Percentiles rank a stretch among this genome's conserved stretches.
phyloP scores from a whole-genome alignment of 768 basidiomycete species.

The Gymnopilus dilepis region DNA sequence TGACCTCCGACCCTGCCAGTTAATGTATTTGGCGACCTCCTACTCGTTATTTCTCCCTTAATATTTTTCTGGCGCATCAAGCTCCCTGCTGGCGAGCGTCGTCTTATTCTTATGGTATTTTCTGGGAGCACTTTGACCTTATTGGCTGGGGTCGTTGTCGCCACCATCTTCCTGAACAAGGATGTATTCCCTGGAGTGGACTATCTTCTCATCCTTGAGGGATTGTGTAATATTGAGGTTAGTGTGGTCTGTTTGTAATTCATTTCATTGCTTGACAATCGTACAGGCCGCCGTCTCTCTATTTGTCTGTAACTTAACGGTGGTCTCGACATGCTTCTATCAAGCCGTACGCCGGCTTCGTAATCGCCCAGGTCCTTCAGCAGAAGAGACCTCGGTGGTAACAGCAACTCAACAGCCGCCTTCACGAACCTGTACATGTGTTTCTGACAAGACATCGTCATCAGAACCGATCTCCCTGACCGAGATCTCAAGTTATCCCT shows the following conservation, averaged over 20 bases:
- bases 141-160: neutral
- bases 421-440: constrained; percentile 2
- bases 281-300: constrained; percentile 3
- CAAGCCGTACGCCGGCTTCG: neutral
- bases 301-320: constrained; percentile 2
- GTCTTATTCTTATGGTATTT: constrained; percentile 2
- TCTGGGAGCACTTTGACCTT: neutral
- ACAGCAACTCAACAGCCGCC: neutral
- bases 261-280: neutral
- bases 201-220: neutral
- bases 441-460: neutral
- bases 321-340: constrained; percentile 6
- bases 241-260: neutral
- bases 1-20: neutral
- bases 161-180: constrained; percentile 2
- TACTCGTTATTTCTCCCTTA: constrained; percentile 2
- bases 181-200: constrained; percentile 3
- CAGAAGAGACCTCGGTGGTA: neutral
- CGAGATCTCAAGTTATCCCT: constrained; percentile 6
- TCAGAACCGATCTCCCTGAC: neutral
- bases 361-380: neutral
- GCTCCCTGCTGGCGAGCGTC: neutral
- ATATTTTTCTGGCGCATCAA: constrained; percentile 6
- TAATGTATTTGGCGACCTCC: constrained; percentile 3
- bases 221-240: constrained; percentile 2